Conservation (phyloP, 768 basidiomycete genomes). For the Tricholoma furcatifolium region DNA sequence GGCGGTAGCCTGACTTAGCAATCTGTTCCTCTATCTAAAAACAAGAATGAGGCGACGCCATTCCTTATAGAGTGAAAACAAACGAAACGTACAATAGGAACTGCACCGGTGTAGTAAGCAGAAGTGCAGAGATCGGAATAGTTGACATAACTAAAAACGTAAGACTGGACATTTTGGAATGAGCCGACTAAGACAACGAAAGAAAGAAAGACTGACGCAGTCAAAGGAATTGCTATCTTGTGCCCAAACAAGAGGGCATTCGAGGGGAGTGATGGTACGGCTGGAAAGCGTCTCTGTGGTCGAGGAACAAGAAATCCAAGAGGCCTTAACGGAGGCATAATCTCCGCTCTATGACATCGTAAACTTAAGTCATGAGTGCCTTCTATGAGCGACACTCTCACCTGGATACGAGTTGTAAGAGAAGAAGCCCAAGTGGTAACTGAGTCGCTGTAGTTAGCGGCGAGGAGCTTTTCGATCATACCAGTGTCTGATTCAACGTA, state of each 20-base stretch:
- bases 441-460: constrained; percentile 31
- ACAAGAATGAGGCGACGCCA: background rate
- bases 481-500: constrained; percentile 31
- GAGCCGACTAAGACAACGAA: background rate
- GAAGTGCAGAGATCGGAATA: constrained; percentile 46
- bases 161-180: constrained; percentile 27
- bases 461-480: constrained; percentile 35
- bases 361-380: background rate
- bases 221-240: constrained; percentile 43
- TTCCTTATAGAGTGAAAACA: background rate
- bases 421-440: constrained; percentile 38
- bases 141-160: constrained; percentile 39
- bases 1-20: constrained; percentile 45
- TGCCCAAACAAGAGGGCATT: constrained; percentile 49
- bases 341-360: constrained; percentile 27
- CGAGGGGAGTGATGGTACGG: constrained; percentile 36
- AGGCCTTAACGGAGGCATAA: constrained; percentile 27
- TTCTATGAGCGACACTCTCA: constrained; percentile 3
- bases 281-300: constrained; percentile 25
- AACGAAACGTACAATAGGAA: constrained; percentile 30
- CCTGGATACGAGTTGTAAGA: constrained; percentile 42
- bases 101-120: constrained; percentile 33
- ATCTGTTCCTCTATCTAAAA: constrained; percentile 42
- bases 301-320: constrained; percentile 41
- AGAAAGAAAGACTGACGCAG: constrained; percentile 31